A percentile compares a stretch with the other conserved stretches of the same genome.
Evolutionary conservation across 2,329 filamentous ascomycete species (phyloP).

Genomic region (Metarhizium guizhouense): DNA sequence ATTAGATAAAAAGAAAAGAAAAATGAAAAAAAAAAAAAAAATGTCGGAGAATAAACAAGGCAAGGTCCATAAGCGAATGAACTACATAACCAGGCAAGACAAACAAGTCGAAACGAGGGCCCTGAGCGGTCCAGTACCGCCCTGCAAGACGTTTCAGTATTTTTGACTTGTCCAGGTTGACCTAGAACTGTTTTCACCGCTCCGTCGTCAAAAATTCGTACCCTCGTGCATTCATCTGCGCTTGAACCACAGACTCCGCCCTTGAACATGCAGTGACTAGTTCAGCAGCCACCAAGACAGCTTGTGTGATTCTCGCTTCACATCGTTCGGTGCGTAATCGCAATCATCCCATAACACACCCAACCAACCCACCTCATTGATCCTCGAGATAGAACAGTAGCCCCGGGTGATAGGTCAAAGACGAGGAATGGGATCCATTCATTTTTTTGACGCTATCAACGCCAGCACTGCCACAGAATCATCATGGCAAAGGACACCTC

Average conservation of each 20-base stretch:
- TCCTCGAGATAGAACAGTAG: neutral
- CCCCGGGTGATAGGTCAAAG: neutral
- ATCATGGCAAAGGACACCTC: neutral
- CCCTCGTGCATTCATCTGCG: constrained; percentile 11
- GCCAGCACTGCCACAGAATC: neutral
- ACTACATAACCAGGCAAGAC: neutral
- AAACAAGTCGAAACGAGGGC: neutral
- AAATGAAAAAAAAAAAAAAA: constrained; percentile 5
- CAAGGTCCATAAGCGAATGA: neutral
- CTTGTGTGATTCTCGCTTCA: neutral
- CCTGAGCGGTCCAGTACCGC: neutral
- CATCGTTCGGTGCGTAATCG: neutral
- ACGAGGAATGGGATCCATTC: neutral
- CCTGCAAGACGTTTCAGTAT: neutral
- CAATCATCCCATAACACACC: neutral
- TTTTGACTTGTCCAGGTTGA: neutral
- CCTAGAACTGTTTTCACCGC: constrained; percentile 7
- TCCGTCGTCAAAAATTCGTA: constrained; percentile 10
- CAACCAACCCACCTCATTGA: neutral
- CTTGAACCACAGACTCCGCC: neutral
- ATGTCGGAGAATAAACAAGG: constrained; percentile 1
- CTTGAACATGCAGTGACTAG: neutral
- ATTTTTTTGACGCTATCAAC: neutral
- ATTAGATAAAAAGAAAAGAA: neutral
- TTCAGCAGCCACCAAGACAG: neutral